phyloP scores from a whole-genome alignment of 495 filamentous ascomycete genomes.

The Neohortaea acidophila region DNA sequence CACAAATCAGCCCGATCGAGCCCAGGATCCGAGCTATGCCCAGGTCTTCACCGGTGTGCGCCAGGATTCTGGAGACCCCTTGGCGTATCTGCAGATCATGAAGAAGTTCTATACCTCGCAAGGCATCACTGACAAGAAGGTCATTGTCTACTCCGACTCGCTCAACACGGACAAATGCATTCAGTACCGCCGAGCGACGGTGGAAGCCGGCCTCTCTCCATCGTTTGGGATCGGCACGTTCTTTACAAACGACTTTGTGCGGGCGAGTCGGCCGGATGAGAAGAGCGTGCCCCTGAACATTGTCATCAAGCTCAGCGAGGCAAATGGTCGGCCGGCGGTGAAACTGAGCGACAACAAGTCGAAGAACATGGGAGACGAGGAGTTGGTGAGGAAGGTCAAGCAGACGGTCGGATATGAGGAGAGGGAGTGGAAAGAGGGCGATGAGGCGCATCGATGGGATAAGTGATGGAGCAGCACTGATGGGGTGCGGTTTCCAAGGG shows the following conservation, averaged over 20 bases:
- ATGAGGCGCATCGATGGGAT: conserved; percentile 71
- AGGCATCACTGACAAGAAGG: conserved; percentile 69
- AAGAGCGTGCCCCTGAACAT: conserved; percentile 95
- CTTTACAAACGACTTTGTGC: conserved; percentile 75
- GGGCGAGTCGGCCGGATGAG: conserved; percentile 42
- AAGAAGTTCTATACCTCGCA: conserved; percentile 68
- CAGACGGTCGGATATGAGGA: conserved; percentile 69
- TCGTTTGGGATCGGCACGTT: conserved; percentile 91
- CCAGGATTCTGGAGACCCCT: conserved; percentile 88
- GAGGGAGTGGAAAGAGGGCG: conserved; percentile 63
- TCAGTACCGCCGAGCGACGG: conserved; percentile 69
- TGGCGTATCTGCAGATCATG: conserved; percentile 65
- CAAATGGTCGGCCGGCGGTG: conserved; percentile 64
- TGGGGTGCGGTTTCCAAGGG: too few relatives aligned
- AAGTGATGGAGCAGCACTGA: background rate
- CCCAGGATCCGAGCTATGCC: conserved; percentile 48
- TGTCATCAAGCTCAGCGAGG: conserved; percentile 86
- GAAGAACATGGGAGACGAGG: conserved; percentile 84
- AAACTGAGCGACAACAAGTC: conserved; percentile 96
- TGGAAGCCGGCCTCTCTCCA: conserved; percentile 63
- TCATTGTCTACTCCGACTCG: conserved; percentile 93
- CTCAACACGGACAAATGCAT: conserved; percentile 81
- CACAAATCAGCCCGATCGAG: conserved; percentile 8
- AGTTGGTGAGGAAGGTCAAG: conserved; percentile 71
- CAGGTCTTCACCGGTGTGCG: conserved; percentile 75